phyloP scores from a whole-genome alignment of 345 rosid species.

The Gossypioides kirkii region DNA sequence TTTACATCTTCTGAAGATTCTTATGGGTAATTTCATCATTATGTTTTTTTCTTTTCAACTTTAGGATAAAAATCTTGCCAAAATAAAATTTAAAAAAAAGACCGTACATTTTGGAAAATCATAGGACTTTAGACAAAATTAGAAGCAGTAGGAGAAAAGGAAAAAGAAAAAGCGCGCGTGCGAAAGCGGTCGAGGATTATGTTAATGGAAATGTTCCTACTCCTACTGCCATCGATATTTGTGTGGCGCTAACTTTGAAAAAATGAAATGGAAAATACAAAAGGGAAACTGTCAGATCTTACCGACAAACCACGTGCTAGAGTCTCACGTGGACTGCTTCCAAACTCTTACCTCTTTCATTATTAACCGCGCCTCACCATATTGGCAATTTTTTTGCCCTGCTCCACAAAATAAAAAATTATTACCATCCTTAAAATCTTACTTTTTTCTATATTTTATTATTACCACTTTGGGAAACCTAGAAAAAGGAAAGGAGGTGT shows the following conservation, averaged over 20 bases:
- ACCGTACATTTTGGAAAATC: neutral
- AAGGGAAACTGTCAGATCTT: slow-evolving; percentile 1
- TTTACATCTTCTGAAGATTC: neutral
- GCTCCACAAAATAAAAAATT: neutral
- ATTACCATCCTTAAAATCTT: too few species aligned
- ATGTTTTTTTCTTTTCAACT: neutral
- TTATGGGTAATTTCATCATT: neutral
- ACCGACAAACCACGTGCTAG: slow-evolving; percentile 32
- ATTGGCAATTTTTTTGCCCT: too few species aligned
- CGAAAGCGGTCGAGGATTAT: neutral
- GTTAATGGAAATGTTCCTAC: slow-evolving; percentile 17
- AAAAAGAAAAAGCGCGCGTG: neutral
- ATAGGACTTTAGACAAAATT: neutral
- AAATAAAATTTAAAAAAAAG: too few species aligned
- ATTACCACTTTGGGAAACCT: neutral
- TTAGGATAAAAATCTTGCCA: neutral
- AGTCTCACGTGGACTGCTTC: slow-evolving; percentile 21
- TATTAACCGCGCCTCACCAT: neutral
- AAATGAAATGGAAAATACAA: neutral
- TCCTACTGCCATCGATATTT: slow-evolving; percentile 8
- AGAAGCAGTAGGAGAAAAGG: neutral
- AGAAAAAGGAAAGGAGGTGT: neutral
- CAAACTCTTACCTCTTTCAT: neutral
- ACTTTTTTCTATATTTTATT: too few species aligned
- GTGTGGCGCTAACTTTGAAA: slow-evolving; percentile 28